Evolutionary conservation across 1,139 yeast genomes (phyloP).

Genomic region (Suhomyces choctaworum): DNA sequence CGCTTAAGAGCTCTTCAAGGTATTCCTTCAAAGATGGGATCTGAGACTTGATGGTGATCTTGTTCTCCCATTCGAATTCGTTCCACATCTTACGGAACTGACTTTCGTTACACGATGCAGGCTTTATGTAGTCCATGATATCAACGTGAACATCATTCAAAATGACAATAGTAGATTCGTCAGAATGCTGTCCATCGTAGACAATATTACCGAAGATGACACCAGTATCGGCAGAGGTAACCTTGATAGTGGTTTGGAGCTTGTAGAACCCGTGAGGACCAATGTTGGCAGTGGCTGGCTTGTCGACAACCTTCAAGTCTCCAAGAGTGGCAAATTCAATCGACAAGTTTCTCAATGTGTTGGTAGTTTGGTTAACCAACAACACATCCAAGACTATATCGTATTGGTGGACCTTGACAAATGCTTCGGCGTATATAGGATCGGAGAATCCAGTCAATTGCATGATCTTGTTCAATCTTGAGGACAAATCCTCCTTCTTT

Average conservation of each 20-base stretch:
- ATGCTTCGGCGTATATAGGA: conserved; percentile 97
- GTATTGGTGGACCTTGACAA: conserved; percentile 90
- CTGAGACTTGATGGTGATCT: conserved; percentile 81
- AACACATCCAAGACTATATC: conserved; percentile 94
- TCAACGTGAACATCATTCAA: conserved; percentile 94
- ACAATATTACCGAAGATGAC: conserved; percentile 94
- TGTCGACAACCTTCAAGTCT: conserved; percentile 91
- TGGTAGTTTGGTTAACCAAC: conserved; percentile 90
- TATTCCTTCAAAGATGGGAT: conserved; percentile 73
- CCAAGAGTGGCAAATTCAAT: conserved; percentile 97
- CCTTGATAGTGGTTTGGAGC: conserved; percentile 85
- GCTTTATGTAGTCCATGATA: conserved; percentile 96
- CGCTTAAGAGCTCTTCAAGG: conserved; percentile 71
- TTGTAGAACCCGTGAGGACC: conserved; percentile 97
- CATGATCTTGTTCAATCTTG: conserved; percentile 83
- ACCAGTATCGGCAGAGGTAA: conserved; percentile 89
- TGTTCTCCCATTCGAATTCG: conserved; percentile 99
- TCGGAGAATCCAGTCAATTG: conserved; percentile 97
- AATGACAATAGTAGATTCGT: conserved; percentile 86
- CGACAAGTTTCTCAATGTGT: conserved; percentile 84
- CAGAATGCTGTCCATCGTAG: conserved; percentile 94
- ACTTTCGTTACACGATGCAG: conserved; percentile 84
- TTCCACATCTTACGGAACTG: conserved; percentile 98
- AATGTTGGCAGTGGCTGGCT: conserved; percentile 88
- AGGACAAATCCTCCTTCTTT: conserved; percentile 60